Evolutionary conservation across 345 rosid genomes (phyloP).

Genomic region (Eucalyptus melliodora): DNA sequence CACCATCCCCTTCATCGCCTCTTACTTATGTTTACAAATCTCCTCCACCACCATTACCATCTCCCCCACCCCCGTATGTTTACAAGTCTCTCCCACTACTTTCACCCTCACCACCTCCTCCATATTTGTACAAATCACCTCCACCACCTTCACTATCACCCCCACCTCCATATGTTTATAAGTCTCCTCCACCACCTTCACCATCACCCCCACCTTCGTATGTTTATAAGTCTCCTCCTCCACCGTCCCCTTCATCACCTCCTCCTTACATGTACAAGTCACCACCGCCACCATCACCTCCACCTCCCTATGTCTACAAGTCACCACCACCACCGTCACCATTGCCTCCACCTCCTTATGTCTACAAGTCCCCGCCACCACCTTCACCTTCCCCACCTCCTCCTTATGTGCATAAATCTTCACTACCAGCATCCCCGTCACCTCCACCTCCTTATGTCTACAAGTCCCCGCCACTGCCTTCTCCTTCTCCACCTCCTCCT

Average conservation of each 20-base stretch:
- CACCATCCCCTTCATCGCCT: not conserved
- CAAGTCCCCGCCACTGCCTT: not conserved
- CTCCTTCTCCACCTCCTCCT: not conserved
- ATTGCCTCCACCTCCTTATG: not conserved
- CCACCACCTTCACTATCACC: not conserved
- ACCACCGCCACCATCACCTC: not conserved
- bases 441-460: constrained; percentile 1
- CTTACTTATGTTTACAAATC: not conserved
- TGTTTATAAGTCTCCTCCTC: not conserved
- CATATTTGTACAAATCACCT: not conserved
- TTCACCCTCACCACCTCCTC: not conserved
- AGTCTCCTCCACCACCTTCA: not conserved
- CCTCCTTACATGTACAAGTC: not conserved
- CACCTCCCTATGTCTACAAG: not conserved
- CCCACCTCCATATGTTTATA: not conserved
- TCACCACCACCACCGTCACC: not conserved
- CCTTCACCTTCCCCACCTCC: not conserved
- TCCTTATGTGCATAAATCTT: not conserved
- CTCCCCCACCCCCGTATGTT: not conserved
- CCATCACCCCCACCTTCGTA: not conserved
- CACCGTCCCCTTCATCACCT: not conserved
- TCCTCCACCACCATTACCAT: not conserved
- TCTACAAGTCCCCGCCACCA: not conserved
- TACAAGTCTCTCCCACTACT: not conserved
- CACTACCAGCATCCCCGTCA: not conserved